Conservation (phyloP, 2,329 filamentous ascomycete genomes). For the Epichloe gansuensis region DNA sequence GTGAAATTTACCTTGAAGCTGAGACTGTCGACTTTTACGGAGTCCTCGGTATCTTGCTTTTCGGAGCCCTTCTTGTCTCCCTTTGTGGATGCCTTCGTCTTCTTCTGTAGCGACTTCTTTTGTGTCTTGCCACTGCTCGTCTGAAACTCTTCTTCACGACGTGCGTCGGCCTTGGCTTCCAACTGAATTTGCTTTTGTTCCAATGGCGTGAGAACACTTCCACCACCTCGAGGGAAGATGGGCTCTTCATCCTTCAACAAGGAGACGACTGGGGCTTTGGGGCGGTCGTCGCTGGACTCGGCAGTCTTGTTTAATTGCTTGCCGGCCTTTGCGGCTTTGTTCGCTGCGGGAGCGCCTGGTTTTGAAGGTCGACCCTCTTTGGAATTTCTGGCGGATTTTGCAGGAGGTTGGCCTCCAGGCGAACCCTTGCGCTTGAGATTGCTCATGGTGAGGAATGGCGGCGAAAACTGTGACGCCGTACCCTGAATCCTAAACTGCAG, state of each 20-base stretch:
- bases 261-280: constrained; percentile 27
- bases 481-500: background rate
- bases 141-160: constrained; percentile 67
- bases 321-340: constrained; percentile 12
- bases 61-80: constrained; percentile 39
- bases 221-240: constrained; percentile 85
- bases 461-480: background rate
- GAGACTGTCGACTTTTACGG: constrained; percentile 68
- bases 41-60: constrained; percentile 31
- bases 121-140: constrained; percentile 29
- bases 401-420: constrained; percentile 34
- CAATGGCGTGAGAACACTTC: constrained; percentile 76
- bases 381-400: constrained; percentile 35
- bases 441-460: constrained; percentile 31
- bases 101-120: constrained; percentile 37
- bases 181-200: constrained; percentile 95
- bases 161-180: constrained; percentile 80
- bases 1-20: constrained; percentile 62
- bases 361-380: constrained; percentile 36
- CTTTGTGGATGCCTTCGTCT: constrained; percentile 39
- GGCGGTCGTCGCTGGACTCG: constrained; percentile 13
- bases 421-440: constrained; percentile 46
- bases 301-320: constrained; percentile 21
- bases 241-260: constrained; percentile 65
- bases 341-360: constrained; percentile 21